These are phyloP conservation scores for Przewalskia tangutica DNA, from an alignment of 257 asterid genomes.

Conservation along the genomic window DNA sequence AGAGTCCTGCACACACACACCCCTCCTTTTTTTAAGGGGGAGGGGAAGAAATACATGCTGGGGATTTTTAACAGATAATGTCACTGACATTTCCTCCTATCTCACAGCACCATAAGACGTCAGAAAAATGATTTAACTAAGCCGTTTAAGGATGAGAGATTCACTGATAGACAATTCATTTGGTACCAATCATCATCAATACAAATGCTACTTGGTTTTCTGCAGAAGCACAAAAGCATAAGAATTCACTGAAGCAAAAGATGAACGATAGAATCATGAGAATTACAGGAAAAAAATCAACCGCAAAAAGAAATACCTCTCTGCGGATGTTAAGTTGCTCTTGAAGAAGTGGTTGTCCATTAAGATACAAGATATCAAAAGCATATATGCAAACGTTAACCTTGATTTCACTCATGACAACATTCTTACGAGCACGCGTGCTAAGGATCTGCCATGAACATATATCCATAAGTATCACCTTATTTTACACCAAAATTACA, in stretches of 20 bases:
- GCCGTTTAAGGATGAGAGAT: background rate
- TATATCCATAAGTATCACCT: slow-evolving; percentile 6
- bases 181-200: background rate
- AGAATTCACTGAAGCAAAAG: slow-evolving; percentile 3
- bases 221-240: background rate
- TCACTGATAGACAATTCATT: background rate
- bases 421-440: slow-evolving; percentile 91
- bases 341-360: slow-evolving; percentile 77
- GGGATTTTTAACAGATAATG: background rate
- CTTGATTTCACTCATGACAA: slow-evolving; percentile 58
- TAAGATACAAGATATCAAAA: slow-evolving; percentile 73
- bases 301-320: slow-evolving; percentile 44
- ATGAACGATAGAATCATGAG: slow-evolving; percentile 5
- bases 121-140: background rate
- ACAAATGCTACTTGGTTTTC: background rate
- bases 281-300: background rate
- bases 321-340: slow-evolving; percentile 81
- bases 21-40: too few relatives aligned
- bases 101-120: background rate
- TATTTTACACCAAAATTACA: background rate
- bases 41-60: background rate
- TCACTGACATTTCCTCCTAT: too few relatives aligned
- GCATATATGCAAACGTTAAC: slow-evolving; percentile 89
- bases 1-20: background rate
- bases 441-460: slow-evolving; percentile 57